Evolutionary conservation across 805 yeast species (phyloP).

Genomic region (Ogataea angusta): DNA sequence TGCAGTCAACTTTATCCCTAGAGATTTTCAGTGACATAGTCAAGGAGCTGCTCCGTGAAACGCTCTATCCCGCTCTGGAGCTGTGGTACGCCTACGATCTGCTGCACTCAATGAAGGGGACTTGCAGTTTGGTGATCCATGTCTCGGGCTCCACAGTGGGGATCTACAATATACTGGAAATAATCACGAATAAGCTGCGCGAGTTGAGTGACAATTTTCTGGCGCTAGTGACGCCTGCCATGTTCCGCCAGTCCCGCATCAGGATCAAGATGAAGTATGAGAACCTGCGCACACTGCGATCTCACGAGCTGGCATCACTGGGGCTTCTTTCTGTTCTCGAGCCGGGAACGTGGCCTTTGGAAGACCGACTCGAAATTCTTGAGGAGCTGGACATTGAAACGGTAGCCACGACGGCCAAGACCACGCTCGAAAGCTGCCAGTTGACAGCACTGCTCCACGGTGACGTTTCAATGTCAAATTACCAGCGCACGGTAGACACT

Average conservation of each 20-base stretch:
- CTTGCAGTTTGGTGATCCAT: slow-evolving; percentile 48
- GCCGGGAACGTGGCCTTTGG: slow-evolving; percentile 50
- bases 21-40: slow-evolving; percentile 54
- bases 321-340: slow-evolving; percentile 55
- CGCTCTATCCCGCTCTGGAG: slow-evolving; percentile 52
- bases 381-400: slow-evolving; percentile 43
- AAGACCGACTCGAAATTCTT: slow-evolving; percentile 53
- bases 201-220: slow-evolving; percentile 16
- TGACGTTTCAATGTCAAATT: slow-evolving; percentile 27
- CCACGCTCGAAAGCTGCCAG: slow-evolving; percentile 31
- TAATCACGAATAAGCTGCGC: slow-evolving; percentile 34
- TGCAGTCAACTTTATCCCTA: slow-evolving; percentile 41
- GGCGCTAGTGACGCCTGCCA: slow-evolving; percentile 26
- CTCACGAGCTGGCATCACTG: slow-evolving; percentile 47
- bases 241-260: slow-evolving; percentile 46
- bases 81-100: slow-evolving; percentile 58
- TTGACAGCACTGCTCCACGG: slow-evolving; percentile 52
- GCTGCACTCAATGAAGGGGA: slow-evolving; percentile 52
- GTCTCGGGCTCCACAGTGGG: slow-evolving; percentile 51
- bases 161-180: slow-evolving; percentile 33
- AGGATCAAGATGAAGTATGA: slow-evolving; percentile 46
- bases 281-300: slow-evolving; percentile 39
- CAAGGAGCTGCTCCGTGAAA: slow-evolving; percentile 37
- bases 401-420: slow-evolving; percentile 31
- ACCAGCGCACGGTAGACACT: slow-evolving; percentile 5